phyloP scores from a whole-genome alignment of 345 rosid species.

The Aethionema arabicum region DNA sequence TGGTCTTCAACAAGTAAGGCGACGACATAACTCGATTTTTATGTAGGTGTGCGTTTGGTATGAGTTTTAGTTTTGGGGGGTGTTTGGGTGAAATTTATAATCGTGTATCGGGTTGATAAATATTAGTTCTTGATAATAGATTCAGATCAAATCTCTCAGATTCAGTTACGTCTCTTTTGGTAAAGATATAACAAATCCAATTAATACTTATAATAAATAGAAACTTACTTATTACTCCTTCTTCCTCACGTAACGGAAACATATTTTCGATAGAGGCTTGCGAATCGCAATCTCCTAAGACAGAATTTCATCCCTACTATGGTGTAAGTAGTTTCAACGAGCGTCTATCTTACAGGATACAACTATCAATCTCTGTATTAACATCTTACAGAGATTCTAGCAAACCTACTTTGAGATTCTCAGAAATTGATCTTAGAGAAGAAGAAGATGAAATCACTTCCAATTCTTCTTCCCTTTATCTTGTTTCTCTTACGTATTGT shows the following conservation, averaged over 20 bases:
- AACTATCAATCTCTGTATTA: neutral
- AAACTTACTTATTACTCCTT: neutral
- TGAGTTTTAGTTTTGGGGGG: too few relatives aligned
- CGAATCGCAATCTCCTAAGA: neutral
- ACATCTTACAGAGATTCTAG: neutral
- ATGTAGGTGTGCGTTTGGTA: too few relatives aligned
- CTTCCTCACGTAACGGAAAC: neutral
- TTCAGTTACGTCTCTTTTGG: neutral
- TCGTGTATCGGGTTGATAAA: too few relatives aligned
- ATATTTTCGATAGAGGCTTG: neutral
- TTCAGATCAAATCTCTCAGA: too few relatives aligned
- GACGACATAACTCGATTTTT: too few relatives aligned
- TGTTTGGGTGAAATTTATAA: too few relatives aligned
- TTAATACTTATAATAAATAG: neutral
- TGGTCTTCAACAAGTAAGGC: too few relatives aligned
- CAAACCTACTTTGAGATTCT: neutral
- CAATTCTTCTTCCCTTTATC: neutral
- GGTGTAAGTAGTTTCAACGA: too few relatives aligned
- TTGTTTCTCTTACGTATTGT: neutral
- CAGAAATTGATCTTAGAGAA: neutral
- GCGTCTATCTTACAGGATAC: too few relatives aligned
- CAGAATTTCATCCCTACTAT: neutral
- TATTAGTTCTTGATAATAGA: too few relatives aligned
- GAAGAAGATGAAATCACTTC: neutral
- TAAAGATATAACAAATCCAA: too few relatives aligned